These are phyloP conservation scores for Scutellaria baicalensis DNA, from an alignment of 257 asterid genomes.

Conservation along the genomic window DNA sequence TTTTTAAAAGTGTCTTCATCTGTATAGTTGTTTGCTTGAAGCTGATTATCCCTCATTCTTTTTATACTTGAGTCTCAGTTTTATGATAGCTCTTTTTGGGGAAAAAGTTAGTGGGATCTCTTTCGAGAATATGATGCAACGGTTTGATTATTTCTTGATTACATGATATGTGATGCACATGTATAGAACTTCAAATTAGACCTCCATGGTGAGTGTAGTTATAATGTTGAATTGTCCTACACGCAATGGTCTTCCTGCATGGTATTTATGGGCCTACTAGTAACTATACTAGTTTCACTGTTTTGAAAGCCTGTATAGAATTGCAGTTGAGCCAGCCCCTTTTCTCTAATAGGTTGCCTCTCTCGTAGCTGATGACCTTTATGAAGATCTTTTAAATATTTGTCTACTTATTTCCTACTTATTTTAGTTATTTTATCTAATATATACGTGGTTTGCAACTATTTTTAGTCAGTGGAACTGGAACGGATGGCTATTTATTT, in stretches of 20 bases:
- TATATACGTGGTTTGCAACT: constrained; percentile 8
- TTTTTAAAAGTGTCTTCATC: neutral
- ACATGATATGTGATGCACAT: constrained; percentile 5
- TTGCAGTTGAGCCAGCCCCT: neutral
- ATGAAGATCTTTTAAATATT: neutral
- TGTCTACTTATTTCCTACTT: neutral
- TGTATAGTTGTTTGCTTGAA: neutral
- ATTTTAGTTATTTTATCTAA: neutral
- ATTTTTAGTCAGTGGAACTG: constrained; percentile 74
- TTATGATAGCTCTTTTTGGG: neutral
- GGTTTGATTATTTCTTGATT: neutral
- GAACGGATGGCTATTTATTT: constrained; percentile 81
- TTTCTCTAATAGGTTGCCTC: neutral
- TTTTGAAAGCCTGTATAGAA: constrained; percentile 1
- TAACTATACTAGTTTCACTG: neutral
- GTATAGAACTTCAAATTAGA: constrained; percentile 5
- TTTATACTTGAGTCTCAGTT: neutral
- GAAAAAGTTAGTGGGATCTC: neutral
- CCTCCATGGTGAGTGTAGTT: neutral
- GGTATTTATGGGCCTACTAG: neutral
- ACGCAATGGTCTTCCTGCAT: neutral
- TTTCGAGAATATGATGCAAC: neutral
- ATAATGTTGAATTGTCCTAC: neutral
- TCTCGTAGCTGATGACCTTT: neutral
- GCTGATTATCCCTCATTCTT: neutral